Evolutionary conservation across 2,329 filamentous ascomycete species (phyloP), one percentile per base, ranked within the genome.

Genomic region (Pestalotiopsis sp.): DNA sequence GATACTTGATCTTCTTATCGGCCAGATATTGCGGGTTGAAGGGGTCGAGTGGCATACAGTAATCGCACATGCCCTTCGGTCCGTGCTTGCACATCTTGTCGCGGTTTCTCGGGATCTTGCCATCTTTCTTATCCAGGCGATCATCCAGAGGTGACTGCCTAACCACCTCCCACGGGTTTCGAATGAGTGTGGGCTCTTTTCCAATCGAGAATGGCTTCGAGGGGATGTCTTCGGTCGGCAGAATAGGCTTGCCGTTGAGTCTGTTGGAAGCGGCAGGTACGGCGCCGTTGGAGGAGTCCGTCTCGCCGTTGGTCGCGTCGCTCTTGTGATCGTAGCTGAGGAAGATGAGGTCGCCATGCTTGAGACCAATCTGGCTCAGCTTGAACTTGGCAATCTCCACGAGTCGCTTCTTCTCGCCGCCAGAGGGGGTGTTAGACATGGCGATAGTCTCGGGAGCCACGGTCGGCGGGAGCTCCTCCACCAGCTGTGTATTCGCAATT

Each of bases 1-100:
- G 86, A 80, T 99, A 97, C 81, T 99, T 99, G 87, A 99, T 98
- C 86, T 98, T 98, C 86, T 95, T 97, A 75, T 99, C 95, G 38
- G 90, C 89, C 20, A 99, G 87, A 75, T 98, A 98, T 68, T 90
- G 90, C n/a, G 92, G 81, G 76, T 97, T 91, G 81, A 97, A 99
- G 0, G 96, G 96, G 77, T 99, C 96, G 65, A 98, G 83, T 0
- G 97, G 97, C 89, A 97, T 97, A 83, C 96, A 99, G 82, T 98
- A 97, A 82, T 99, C 96, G 81, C 96, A 99, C 96, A 99, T 99
- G 79, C 96, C 96, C 82, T 97, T 98, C 65, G 92, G 91, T 1
- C 95, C 95, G 79, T 99, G 96, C 71, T 93, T 91, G 83, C 96
- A 99, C 94, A 99, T 79, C 23, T 75, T 76, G 61, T 78, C 77